phyloP scores from a whole-genome alignment of 2,329 filamentous ascomycete genomes.

The Neodidymelliopsis sp. region DNA sequence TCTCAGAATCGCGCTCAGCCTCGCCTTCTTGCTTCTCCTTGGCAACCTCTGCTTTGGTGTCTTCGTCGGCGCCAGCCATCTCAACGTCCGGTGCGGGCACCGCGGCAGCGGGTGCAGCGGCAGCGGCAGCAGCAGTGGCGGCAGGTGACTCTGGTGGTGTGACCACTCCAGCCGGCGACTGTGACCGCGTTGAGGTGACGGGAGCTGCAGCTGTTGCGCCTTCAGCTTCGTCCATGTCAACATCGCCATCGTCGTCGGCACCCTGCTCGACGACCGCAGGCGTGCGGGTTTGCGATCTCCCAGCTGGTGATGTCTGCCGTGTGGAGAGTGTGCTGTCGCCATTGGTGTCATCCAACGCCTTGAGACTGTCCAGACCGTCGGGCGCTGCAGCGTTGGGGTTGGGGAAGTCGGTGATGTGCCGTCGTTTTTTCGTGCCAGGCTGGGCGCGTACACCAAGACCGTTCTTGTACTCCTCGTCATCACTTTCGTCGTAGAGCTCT shows the following conservation, averaged over 20 bases:
- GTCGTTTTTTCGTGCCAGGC: constrained; percentile 55
- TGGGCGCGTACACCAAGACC: constrained; percentile 74
- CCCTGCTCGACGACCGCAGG: constrained; percentile 33
- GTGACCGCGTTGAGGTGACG: constrained; percentile 27
- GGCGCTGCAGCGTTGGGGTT: constrained; percentile 58
- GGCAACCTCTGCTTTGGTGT: constrained; percentile 26
- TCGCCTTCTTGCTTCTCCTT: constrained; percentile 38
- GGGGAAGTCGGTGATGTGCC: constrained; percentile 68
- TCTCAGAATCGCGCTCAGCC: constrained; percentile 38
- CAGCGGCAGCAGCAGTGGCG: constrained; percentile 2
- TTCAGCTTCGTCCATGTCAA: constrained; percentile 45
- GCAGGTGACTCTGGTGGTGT: constrained; percentile 48
- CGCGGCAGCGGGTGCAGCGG: constrained; percentile 11
- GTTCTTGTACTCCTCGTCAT: constrained; percentile 81
- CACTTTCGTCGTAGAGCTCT: constrained; percentile 78
- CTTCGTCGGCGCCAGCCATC: constrained; percentile 37
- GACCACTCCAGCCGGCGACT: constrained; percentile 43
- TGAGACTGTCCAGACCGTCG: constrained; percentile 36
- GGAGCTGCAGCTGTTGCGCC: constrained; percentile 21
- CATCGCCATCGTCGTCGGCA: constrained; percentile 46
- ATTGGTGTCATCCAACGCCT: constrained; percentile 38
- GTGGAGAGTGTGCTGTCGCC: constrained; percentile 42
- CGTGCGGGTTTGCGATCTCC: constrained; percentile 37
- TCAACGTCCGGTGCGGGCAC: constrained; percentile 40
- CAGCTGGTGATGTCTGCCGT: constrained; percentile 37